Percentiles rank a stretch among this genome's conserved stretches.
These are phyloP conservation scores for Yamadazyma akitaensis DNA, from an alignment of 805 yeast species.

Conservation along the genomic window DNA sequence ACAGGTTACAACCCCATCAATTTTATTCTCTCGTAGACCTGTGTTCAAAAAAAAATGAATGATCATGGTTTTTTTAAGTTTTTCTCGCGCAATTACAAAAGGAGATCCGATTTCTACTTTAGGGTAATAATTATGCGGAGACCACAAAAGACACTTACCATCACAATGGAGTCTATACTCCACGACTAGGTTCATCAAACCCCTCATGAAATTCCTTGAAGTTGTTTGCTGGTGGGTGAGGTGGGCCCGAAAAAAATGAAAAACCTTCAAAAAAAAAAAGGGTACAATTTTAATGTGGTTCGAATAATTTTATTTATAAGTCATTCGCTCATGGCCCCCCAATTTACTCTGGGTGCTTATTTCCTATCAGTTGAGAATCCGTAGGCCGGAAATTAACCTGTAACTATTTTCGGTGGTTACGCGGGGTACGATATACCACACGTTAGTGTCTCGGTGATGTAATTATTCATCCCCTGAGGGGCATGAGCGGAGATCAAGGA, in stretches of 20 bases:
- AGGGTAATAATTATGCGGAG: background rate
- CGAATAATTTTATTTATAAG: too few species aligned
- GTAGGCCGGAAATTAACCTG: background rate
- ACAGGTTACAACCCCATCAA: background rate
- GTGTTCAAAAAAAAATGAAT: background rate
- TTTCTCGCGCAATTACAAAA: too few species aligned
- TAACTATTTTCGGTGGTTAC: background rate
- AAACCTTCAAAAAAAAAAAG: too few species aligned
- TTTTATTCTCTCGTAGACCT: background rate
- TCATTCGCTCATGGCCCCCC: too few species aligned
- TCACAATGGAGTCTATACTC: background rate
- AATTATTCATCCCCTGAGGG: background rate
- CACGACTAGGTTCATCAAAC: background rate
- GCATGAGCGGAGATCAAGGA: background rate
- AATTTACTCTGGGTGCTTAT: too few species aligned
- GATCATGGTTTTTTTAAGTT: background rate
- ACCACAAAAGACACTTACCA: background rate
- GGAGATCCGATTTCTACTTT: background rate
- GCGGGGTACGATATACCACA: background rate
- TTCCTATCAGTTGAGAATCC: background rate
- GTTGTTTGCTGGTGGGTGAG: too few species aligned
- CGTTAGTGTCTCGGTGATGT: background rate
- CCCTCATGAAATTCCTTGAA: too few species aligned
- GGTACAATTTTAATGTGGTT: too few species aligned
- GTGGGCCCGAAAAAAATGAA: too few species aligned